Evolutionary conservation across 1,139 yeast species (phyloP).

Genomic region (Pichia sp.): DNA sequence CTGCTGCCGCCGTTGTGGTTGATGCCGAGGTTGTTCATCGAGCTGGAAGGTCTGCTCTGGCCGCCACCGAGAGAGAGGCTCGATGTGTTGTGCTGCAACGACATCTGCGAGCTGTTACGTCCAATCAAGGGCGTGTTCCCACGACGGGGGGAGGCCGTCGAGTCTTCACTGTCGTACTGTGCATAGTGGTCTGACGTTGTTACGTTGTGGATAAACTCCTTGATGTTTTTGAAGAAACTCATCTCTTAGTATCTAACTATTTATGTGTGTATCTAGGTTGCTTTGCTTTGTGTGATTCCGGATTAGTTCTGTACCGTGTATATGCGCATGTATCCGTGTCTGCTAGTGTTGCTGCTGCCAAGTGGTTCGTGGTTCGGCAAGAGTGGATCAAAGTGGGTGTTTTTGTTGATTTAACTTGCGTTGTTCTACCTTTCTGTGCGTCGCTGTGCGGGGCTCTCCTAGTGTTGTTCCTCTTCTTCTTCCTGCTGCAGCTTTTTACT

Average conservation of each 20-base stretch:
- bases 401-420: no score
- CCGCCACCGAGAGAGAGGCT: slow-evolving; percentile 27
- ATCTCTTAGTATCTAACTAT: slow-evolving; percentile 10
- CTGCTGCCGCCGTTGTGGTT: slow-evolving; percentile 2
- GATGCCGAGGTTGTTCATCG: slow-evolving; percentile 18
- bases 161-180: slow-evolving; percentile 34
- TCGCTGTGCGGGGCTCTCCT: no score
- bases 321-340: not conserved
- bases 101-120: slow-evolving; percentile 22
- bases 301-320: not conserved
- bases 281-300: not conserved
- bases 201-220: slow-evolving; percentile 51
- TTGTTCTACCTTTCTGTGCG: no score
- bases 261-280: not conserved
- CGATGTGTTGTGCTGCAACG: slow-evolving; percentile 25
- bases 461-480: no score
- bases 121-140: slow-evolving; percentile 1
- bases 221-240: slow-evolving; percentile 29
- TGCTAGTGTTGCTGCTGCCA: no score
- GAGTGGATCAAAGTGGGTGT: no score
- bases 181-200: slow-evolving; percentile 66
- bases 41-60: slow-evolving; percentile 30
- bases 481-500: no score
- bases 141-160: slow-evolving; percentile 4
- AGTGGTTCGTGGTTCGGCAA: no score